phyloP scores from a whole-genome alignment of 2,329 filamentous ascomycete genomes.

The Diaporthe vaccinii region DNA sequence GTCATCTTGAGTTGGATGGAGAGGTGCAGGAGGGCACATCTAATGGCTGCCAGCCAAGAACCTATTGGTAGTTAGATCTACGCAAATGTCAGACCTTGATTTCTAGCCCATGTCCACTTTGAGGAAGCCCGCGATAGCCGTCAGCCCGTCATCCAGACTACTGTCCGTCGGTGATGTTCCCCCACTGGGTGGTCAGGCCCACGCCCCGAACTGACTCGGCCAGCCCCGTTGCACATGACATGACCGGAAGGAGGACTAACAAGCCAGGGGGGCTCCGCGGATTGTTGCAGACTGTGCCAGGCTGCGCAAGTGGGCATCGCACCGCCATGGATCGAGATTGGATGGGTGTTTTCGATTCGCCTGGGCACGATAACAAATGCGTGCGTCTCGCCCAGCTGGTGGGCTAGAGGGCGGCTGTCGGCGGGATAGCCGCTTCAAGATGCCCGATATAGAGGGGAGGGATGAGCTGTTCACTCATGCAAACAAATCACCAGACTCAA shows the following conservation, averaged over 20 bases:
- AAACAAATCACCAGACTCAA: slow-evolving; percentile 24
- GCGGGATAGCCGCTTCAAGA: slow-evolving; percentile 40
- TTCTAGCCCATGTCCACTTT: slow-evolving; percentile 21
- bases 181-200: slow-evolving; percentile 21
- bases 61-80: slow-evolving; percentile 34
- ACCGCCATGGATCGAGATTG: slow-evolving; percentile 19
- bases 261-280: slow-evolving; percentile 13
- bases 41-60: slow-evolving; percentile 29
- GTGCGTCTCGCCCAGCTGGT: slow-evolving; percentile 25
- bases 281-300: slow-evolving; percentile 40
- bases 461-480: slow-evolving; percentile 33
- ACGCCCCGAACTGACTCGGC: slow-evolving; percentile 23
- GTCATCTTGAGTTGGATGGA: slow-evolving; percentile 15
- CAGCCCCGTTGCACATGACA: slow-evolving; percentile 10
- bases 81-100: slow-evolving; percentile 32
- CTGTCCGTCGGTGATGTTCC: background rate
- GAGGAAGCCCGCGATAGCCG: slow-evolving; percentile 29
- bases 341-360: slow-evolving; percentile 28
- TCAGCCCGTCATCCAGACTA: slow-evolving; percentile 14
- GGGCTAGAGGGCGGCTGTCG: slow-evolving; percentile 36
- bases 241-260: background rate
- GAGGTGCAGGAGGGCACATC: slow-evolving; percentile 26
- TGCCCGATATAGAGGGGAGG: slow-evolving; percentile 39
- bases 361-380: slow-evolving; percentile 34
- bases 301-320: slow-evolving; percentile 14